phyloP scores from a whole-genome alignment of 768 basidiomycete genomes.

The Termitomyces sp. region DNA sequence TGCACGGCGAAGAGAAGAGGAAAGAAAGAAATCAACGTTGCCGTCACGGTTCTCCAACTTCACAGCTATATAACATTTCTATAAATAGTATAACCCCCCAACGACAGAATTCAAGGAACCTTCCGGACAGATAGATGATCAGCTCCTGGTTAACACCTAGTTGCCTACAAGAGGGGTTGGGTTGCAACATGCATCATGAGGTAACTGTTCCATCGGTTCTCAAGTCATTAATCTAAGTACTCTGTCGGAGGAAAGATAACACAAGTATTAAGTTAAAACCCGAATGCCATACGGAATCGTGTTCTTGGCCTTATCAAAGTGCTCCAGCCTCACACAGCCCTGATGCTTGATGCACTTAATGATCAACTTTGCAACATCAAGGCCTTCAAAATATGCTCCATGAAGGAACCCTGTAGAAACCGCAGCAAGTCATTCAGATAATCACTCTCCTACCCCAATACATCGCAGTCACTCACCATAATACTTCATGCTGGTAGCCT shows the following conservation, averaged over 20 bases:
- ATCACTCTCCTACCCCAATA: not conserved
- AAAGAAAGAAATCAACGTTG: slow-evolving; percentile 1
- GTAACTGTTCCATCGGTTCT: not conserved
- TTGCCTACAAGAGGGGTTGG: not conserved
- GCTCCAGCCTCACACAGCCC: slow-evolving; percentile 22
- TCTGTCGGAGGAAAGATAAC: no score
- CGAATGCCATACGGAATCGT: slow-evolving; percentile 23
- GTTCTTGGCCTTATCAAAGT: slow-evolving; percentile 25
- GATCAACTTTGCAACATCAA: slow-evolving; percentile 36
- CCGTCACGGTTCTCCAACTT: not conserved
- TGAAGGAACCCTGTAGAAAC: slow-evolving; percentile 49
- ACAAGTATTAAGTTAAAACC: not conserved
- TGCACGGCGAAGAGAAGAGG: slow-evolving; percentile 11
- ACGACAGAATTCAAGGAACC: not conserved
- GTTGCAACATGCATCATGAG: not conserved
- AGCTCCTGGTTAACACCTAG: not conserved
- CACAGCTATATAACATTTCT: not conserved
- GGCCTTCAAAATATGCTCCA: slow-evolving; percentile 58
- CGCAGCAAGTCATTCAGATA: not conserved
- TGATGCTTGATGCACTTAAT: slow-evolving; percentile 38
- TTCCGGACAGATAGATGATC: not conserved
- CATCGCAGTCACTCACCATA: slow-evolving; percentile 41
- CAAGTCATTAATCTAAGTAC: not conserved
- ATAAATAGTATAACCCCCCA: not conserved
- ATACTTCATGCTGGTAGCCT: slow-evolving; percentile 56